Base-by-base conservation (phyloP, 371 early-diverging fungal species). In the Mortierella sp. region DNA sequence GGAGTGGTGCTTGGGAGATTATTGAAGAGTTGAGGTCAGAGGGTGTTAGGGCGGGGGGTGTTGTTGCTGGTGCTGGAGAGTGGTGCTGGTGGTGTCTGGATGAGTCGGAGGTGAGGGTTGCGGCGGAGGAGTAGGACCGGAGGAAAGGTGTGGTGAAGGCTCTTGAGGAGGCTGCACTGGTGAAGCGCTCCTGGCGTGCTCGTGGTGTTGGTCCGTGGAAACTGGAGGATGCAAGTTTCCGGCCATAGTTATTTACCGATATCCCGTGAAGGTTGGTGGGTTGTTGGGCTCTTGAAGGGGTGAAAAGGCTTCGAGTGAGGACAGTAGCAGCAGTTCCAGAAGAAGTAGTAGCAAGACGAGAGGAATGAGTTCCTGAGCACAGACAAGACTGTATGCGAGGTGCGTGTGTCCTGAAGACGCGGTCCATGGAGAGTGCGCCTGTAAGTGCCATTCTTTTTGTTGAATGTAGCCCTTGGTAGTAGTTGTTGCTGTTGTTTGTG, bases 1-100 rank as follows among this genome's bases (percentile, higher is more conserved):
- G 72, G 52, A 80, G 28, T 8, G 80, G 76, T 3, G 76, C 76
- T 26, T 73, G 58, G n/a, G 71, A 50, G 9, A 76, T 34, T 7
- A 73, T 72, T 0, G 58, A 28, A 45, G 13, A 45, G 26, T 73
- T 47, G 14, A 80, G n/a, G 34, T 24, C 8, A 3, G 68, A 38
- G 44, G 21, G 38, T 38, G 34, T 38, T 42, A 68, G 11, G 2
- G 9, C 3, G 19, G 68, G 68, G 6, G 68, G 68, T 24, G 68
- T 21, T 24, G 9, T 38, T 10, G 68, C 68, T 68, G 42, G 65
- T 38, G 1, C 42, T 38, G 42, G 5, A 38, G 42, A 38, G 31
- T 63, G 38, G 65, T 34, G 28, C 13, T 26, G 63, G 19, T 28
- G 60, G 60, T 63, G 68, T 68, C 42, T 50, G 50, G 50, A 21